phyloP scores from a whole-genome alignment of 208 protist genomes.

The Trypanosoma vivax region DNA sequence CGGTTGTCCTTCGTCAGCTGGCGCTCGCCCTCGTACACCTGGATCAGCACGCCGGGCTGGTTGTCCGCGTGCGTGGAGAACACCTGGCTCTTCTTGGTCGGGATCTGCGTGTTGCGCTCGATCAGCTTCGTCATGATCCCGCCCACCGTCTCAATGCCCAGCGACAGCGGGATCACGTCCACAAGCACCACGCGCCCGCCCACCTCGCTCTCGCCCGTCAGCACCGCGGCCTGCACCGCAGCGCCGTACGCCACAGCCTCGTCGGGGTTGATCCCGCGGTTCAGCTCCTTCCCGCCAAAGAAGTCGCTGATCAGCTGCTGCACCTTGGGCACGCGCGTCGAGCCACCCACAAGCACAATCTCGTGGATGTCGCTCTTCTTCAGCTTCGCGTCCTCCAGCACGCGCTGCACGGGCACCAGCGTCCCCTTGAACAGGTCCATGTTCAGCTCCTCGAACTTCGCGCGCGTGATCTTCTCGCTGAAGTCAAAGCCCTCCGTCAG shows the following conservation, averaged over 20 bases:
- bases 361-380: conserved; percentile 95
- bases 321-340: conserved; percentile 96
- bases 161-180: conserved; percentile 4
- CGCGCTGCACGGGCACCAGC: conserved; percentile 91
- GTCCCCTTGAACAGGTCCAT: conserved; percentile 96
- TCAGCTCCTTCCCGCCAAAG: conserved; percentile 96
- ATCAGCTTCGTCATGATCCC: conserved; percentile 5
- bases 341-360: conserved; percentile 95
- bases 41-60: conserved; percentile 3
- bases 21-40: conserved; percentile 5
- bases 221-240: conserved; percentile 96
- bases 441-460: conserved; percentile 97
- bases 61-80: conserved; percentile 4
- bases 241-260: conserved; percentile 88
- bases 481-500: conserved; percentile 95
- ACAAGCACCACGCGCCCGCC: conserved; percentile 71
- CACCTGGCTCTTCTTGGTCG: conserved; percentile 3
- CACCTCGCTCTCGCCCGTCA: conserved; percentile 64
- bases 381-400: conserved; percentile 93
- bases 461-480: conserved; percentile 91
- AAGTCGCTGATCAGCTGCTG: conserved; percentile 95
- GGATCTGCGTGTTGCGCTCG: conserved; percentile 7
- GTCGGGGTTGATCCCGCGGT: conserved; percentile 93
- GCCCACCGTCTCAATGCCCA: background rate
- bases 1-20: conserved; percentile 90